Conservation (phyloP, 352 stramenopile genomes). For the Pythium aristosporum region DNA sequence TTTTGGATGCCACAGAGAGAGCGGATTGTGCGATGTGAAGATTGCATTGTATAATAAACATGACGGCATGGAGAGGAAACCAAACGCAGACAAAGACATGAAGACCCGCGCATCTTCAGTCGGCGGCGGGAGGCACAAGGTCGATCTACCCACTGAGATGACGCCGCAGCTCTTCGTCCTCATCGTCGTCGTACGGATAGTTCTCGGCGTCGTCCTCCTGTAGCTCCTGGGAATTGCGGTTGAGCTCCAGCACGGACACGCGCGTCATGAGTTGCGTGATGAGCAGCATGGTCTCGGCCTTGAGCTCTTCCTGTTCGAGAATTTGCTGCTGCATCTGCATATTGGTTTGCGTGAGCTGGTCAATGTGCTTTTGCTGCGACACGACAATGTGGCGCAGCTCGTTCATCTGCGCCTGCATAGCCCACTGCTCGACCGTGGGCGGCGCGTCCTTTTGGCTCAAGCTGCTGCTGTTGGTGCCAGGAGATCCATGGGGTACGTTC, state of each 20-base stretch:
- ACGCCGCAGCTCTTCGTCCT: constrained; percentile 15
- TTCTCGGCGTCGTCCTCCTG: constrained; percentile 22
- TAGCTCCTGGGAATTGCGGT: constrained; percentile 36
- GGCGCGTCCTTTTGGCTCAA: too few species aligned
- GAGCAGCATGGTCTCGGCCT: constrained; percentile 81
- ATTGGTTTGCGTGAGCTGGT: constrained; percentile 70
- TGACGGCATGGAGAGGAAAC: too few species aligned
- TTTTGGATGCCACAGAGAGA: constrained; percentile 1
- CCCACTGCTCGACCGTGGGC: constrained; percentile 19
- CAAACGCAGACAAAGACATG: neutral
- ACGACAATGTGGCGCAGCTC: constrained; percentile 54
- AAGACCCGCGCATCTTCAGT: neutral
- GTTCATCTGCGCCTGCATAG: constrained; percentile 40
- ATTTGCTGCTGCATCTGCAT: constrained; percentile 82
- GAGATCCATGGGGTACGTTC: neutral
- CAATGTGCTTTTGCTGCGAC: constrained; percentile 69
- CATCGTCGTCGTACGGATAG: constrained; percentile 33
- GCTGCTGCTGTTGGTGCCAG: too few species aligned
- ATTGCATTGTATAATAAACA: too few species aligned
- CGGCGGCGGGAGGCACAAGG: neutral
- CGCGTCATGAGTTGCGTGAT: constrained; percentile 86
- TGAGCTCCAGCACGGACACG: constrained; percentile 73
- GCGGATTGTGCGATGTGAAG: too few species aligned
- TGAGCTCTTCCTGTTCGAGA: constrained; percentile 76
- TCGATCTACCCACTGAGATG: neutral